Conservation (phyloP, 2,329 filamentous ascomycete genomes). For the Claviceps sp. region DNA sequence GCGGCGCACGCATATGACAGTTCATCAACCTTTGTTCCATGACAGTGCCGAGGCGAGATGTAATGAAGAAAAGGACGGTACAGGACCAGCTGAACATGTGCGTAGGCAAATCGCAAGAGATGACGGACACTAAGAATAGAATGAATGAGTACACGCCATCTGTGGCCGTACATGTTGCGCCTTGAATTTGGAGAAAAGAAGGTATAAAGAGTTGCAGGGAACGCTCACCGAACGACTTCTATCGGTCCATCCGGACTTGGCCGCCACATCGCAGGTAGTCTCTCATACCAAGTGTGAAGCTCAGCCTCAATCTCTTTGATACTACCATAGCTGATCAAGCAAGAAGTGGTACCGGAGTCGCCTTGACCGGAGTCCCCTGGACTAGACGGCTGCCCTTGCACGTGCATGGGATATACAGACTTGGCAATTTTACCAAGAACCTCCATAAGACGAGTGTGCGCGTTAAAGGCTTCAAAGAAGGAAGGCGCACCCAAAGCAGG, state of each 20-base stretch:
- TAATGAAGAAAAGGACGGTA: conserved; percentile 79
- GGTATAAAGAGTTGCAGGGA: background rate
- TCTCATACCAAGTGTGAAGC: conserved; percentile 49
- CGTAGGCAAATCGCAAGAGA: conserved; percentile 64
- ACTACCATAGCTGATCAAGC: conserved; percentile 48
- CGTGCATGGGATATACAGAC: conserved; percentile 52
- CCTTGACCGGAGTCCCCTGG: conserved; percentile 29
- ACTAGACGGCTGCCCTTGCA: conserved; percentile 31
- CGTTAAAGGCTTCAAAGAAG: conserved; percentile 52
- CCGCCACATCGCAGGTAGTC: conserved; percentile 61
- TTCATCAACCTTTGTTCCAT: conserved; percentile 51
- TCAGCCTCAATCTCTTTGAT: conserved; percentile 53
- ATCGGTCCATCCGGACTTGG: conserved; percentile 65
- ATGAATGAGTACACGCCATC: background rate
- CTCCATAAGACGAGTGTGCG: conserved; percentile 48
- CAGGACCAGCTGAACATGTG: conserved; percentile 69
- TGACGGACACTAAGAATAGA: conserved; percentile 46
- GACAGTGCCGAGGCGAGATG: conserved; percentile 50
- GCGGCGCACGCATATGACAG: conserved; percentile 63
- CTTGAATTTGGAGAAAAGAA: no score
- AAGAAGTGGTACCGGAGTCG: conserved; percentile 33
- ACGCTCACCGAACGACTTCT: conserved; percentile 59
- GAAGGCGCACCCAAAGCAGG: conserved; percentile 44
- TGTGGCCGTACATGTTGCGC: no score
- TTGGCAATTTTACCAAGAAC: conserved; percentile 53